Conservation (phyloP, 179 eudicot genomes). For the Corrigiola litoralis region DNA sequence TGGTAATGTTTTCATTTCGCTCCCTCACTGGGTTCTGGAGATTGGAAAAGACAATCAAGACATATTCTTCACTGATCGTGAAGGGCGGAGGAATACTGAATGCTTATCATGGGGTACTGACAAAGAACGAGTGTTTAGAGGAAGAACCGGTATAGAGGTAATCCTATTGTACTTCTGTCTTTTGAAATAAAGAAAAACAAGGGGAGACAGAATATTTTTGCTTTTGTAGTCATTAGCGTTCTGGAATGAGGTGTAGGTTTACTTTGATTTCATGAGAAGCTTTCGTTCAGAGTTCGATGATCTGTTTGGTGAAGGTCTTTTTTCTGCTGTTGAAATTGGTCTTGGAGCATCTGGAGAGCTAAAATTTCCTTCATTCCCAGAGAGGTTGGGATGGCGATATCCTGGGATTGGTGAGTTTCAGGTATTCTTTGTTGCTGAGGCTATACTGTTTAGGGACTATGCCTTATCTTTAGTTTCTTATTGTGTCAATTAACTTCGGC, state of each 20-base stretch:
- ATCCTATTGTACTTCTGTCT: constrained; percentile 2
- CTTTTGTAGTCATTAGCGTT: constrained; percentile 5
- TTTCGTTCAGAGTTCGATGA: constrained; percentile 70
- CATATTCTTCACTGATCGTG: constrained; percentile 66
- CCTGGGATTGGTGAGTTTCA: constrained; percentile 87
- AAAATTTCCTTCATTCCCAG: constrained; percentile 60
- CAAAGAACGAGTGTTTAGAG: constrained; percentile 57
- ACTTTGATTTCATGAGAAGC: constrained; percentile 77
- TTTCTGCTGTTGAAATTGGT: constrained; percentile 60
- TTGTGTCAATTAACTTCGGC: not conserved
- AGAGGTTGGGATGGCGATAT: constrained; percentile 62
- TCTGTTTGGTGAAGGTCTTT: constrained; percentile 42
- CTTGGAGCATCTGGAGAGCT: constrained; percentile 71
- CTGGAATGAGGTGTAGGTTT: constrained; percentile 41
- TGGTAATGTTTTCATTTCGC: constrained; percentile 42
- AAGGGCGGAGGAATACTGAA: constrained; percentile 66
- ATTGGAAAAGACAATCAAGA: constrained; percentile 65
- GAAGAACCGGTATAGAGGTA: constrained; percentile 77
- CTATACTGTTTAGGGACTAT: constrained; percentile 4
- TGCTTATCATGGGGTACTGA: constrained; percentile 66
- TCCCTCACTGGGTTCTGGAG: constrained; percentile 74
- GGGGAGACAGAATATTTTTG: not conserved
- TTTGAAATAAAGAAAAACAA: not conserved
- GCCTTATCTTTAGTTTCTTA: constrained; percentile 4
- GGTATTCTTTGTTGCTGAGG: constrained; percentile 39